These are phyloP conservation scores for Russula emetica DNA, from an alignment of 768 basidiomycete species.

Conservation along the genomic window DNA sequence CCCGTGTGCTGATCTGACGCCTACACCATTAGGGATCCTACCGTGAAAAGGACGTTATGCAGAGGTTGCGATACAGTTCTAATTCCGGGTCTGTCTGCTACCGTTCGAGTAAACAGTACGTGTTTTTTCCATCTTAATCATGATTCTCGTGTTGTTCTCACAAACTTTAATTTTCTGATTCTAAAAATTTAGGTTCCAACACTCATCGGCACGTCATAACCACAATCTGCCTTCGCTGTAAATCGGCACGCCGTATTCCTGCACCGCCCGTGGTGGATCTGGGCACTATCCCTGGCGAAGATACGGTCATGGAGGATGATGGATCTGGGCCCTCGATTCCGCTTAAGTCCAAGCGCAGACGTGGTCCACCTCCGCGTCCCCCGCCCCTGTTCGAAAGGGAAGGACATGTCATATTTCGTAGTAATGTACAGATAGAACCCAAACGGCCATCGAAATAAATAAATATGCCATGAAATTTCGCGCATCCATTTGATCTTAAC, in stretches of 20 bases:
- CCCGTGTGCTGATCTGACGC: background rate
- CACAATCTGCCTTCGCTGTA: constrained; percentile 59
- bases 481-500: background rate
- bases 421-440: constrained; percentile 44
- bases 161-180: constrained; percentile 30
- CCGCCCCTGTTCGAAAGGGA: constrained; percentile 58
- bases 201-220: constrained; percentile 52
- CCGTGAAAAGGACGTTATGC: constrained; percentile 78
- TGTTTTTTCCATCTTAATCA: background rate
- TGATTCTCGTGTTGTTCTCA: constrained; percentile 3
- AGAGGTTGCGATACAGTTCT: constrained; percentile 60
- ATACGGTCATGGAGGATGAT: constrained; percentile 8
- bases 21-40: constrained; percentile 56
- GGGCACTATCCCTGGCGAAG: background rate
- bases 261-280: constrained; percentile 46
- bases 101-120: constrained; percentile 63
- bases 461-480: background rate
- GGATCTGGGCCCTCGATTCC: background rate
- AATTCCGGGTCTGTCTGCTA: constrained; percentile 62
- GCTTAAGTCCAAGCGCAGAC: constrained; percentile 29
- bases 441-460: background rate
- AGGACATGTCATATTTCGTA: constrained; percentile 67
- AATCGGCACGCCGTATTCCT: constrained; percentile 58
- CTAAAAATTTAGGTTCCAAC: constrained; percentile 35
- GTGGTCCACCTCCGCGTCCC: constrained; percentile 36